Conservation (phyloP, 345 rosid species). For the Atalantia buxifolia region DNA sequence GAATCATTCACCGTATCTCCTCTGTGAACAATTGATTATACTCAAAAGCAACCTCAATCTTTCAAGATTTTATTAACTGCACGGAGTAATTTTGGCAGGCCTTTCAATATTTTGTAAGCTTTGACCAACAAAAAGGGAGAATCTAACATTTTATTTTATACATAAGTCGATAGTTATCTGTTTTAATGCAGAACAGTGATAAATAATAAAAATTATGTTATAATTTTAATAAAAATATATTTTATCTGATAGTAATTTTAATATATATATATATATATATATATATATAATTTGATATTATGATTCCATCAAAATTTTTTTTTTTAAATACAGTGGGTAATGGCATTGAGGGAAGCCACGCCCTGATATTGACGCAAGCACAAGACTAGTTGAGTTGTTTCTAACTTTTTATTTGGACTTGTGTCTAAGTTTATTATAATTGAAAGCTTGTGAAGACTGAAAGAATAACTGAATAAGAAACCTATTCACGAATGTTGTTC, state of each 20-base stretch:
- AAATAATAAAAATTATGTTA: no score
- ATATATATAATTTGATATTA: not conserved
- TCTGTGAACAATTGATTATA: not conserved
- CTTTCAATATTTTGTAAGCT: not conserved
- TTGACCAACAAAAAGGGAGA: not conserved
- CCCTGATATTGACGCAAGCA: no score
- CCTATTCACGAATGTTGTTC: not conserved
- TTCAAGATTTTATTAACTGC: not conserved
- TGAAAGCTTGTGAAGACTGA: not conserved
- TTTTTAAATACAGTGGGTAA: not conserved
- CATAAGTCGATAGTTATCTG: no score
- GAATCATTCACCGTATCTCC: not conserved
- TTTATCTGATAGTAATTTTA: no score
- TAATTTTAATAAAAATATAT: no score
- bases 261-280: not conserved
- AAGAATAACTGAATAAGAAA: not conserved
- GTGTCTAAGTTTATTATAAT: no score
- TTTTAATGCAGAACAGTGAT: fast-evolving
- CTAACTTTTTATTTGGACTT: no score
- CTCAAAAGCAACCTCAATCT: not conserved
- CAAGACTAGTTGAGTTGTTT: no score
- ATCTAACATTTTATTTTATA: not conserved
- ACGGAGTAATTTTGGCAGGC: not conserved
- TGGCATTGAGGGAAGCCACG: no score
- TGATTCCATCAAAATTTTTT: no score